Evolutionary conservation across 1,284 basidiomycete genomes (phyloP).

Genomic region (Fomitopsis schrenkii): DNA sequence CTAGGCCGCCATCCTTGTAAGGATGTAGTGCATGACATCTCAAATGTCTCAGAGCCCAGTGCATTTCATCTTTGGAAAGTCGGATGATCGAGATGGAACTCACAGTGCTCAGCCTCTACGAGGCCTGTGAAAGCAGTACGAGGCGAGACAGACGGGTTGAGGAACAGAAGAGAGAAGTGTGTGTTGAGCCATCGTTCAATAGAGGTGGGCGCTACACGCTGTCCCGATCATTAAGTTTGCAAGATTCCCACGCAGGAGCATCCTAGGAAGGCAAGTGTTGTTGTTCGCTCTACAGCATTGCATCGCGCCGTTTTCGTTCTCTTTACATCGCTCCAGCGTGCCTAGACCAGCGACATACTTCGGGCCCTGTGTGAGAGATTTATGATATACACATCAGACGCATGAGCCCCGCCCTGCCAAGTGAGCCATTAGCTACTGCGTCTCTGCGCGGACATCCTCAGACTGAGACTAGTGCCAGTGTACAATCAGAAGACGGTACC

Average conservation of each 20-base stretch:
- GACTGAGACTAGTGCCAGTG: too few relatives aligned
- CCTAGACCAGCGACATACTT: too few relatives aligned
- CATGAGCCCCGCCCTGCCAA: too few relatives aligned
- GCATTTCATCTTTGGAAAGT: constrained; percentile 63
- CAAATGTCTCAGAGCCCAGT: constrained; percentile 77
- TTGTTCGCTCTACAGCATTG: neutral
- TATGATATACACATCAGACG: too few relatives aligned
- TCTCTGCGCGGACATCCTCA: too few relatives aligned
- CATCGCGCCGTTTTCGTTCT: too few relatives aligned
- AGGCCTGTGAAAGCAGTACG: neutral
- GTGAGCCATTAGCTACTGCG: too few relatives aligned
- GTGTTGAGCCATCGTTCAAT: neutral
- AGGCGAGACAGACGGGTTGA: neutral
- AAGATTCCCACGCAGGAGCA: neutral
- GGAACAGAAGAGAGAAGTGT: neutral
- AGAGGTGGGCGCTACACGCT: neutral
- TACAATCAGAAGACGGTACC: neutral
- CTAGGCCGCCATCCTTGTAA: constrained; percentile 72
- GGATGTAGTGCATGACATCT: constrained; percentile 78
- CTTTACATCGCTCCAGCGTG: too few relatives aligned
- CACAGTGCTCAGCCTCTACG: neutral
- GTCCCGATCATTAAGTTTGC: neutral
- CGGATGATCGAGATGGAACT: neutral
- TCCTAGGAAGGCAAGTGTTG: neutral
- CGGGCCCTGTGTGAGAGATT: too few relatives aligned